Evolutionary conservation across 495 filamentous ascomycete species (phyloP), one percentile per base, ranked within the genome.

Genomic region (Penicillium parvum): DNA sequence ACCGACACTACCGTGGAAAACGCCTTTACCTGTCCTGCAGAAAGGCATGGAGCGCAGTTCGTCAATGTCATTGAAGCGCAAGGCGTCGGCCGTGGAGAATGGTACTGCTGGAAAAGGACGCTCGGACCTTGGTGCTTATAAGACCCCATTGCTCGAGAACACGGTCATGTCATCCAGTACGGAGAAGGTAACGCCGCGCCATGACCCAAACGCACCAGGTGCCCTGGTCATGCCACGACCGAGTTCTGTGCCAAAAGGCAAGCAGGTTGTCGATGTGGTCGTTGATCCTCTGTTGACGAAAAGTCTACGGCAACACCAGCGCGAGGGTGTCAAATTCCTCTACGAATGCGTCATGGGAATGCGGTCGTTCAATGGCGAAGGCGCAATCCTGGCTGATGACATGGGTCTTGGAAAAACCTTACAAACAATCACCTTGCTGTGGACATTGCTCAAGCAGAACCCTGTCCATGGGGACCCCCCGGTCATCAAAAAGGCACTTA

Each of bases 301-400:
- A 47, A 74, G 81, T 47, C 64, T 91, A 10, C 81, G 86, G 3
- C 75, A 78, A 25, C 86, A 91, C 61, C 86, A 91, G 61, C 76
- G 84, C 3, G 83, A 86, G 49, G 86, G 86, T 32, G 81, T 90
- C 11, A 70, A 77, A 45, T 91, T 91, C 51, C 61, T 91, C 27
- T 91, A 91, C 51, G 85, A 90, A 61, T 89, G 86, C 59, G 81
- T 91, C 0, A 91, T 91, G 86, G 86, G 86, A 8, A 77, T 88
- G 74, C 70, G 82, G 29, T 58, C 69, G 19, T 87, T 79, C 49
- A 79, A 82, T 47, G 85, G 86, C 0, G 77, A 84, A 55, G 86
- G 86, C 8, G 85, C 83, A 3, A 84, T 91, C 40, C 65, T 91
- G 21, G 86, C 86, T 3, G 86, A 91, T 54, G 86, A 90, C 49